phyloP scores from a whole-genome alignment of 495 filamentous ascomycete species.

The Staphylotrichum longicolle region DNA sequence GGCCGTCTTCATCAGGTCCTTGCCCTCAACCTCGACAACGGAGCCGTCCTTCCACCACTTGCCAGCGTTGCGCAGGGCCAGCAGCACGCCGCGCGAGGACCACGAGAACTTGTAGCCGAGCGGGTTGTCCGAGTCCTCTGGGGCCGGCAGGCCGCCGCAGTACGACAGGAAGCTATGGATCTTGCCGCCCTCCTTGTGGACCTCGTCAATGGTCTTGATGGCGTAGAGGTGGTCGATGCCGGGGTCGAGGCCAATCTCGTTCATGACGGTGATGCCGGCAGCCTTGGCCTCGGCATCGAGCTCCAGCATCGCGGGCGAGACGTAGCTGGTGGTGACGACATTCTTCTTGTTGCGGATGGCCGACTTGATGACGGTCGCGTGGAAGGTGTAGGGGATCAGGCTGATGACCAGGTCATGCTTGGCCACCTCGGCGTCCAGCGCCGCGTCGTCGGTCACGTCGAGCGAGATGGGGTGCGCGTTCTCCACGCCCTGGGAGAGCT shows the following conservation, averaged over 20 bases:
- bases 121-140: constrained; percentile 84
- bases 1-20: constrained; percentile 79
- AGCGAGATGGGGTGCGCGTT: constrained; percentile 72
- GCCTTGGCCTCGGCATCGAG: constrained; percentile 79
- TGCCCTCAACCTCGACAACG: constrained; percentile 54
- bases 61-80: constrained; percentile 83
- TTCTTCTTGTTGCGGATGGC: constrained; percentile 91
- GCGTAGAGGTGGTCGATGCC: constrained; percentile 80
- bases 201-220: constrained; percentile 81
- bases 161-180: constrained; percentile 79
- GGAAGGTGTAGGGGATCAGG: constrained; percentile 91
- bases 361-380: constrained; percentile 87
- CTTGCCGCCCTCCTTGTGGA: constrained; percentile 82
- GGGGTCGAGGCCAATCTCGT: constrained; percentile 81
- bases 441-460: constrained; percentile 71
- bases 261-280: constrained; percentile 96
- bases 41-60: constrained; percentile 79
- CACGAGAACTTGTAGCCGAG: constrained; percentile 96
- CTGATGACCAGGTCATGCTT: constrained; percentile 77
- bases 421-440: constrained; percentile 73
- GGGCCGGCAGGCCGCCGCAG: constrained; percentile 70
- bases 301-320: constrained; percentile 88
- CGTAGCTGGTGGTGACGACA: constrained; percentile 95
- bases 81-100: constrained; percentile 76
- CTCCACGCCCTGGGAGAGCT: constrained; percentile 67